Evolutionary conservation across 129 eudicot species (phyloP).

Genomic region (Smallanthus sonchifolius): DNA sequence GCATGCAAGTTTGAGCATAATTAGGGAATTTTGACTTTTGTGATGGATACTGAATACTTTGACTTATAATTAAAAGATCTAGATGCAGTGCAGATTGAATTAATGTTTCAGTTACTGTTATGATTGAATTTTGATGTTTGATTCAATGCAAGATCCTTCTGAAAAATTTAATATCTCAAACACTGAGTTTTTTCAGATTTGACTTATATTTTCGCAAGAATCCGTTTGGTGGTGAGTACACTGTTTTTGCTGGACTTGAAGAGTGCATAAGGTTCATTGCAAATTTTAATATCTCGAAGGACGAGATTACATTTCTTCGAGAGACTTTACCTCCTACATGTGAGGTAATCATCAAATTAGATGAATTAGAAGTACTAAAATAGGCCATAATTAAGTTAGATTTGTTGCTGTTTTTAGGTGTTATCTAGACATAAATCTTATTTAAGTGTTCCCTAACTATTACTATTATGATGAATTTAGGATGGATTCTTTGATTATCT

Average conservation of each 20-base stretch:
- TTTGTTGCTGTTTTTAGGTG: neutral
- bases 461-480: slow-evolving; percentile 30
- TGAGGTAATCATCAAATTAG: slow-evolving; percentile 54
- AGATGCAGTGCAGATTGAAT: neutral
- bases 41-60: neutral
- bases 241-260: slow-evolving; percentile 92
- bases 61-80: neutral
- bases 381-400: neutral
- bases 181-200: slow-evolving; percentile 56
- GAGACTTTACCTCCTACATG: slow-evolving; percentile 64
- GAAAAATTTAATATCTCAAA: neutral
- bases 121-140: slow-evolving; percentile 7
- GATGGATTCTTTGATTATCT: slow-evolving; percentile 84
- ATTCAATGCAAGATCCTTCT: neutral
- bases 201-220: slow-evolving; percentile 82
- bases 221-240: slow-evolving; percentile 97
- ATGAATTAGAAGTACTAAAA: neutral
- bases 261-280: slow-evolving; percentile 93
- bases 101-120: neutral
- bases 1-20: neutral
- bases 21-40: neutral
- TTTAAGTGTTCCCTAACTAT: slow-evolving; percentile 10
- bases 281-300: slow-evolving; percentile 63
- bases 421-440: neutral
- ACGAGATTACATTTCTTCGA: slow-evolving; percentile 63